phyloP scores from a whole-genome alignment of 768 basidiomycete species.

The Phlebiopsis flavidoalba region DNA sequence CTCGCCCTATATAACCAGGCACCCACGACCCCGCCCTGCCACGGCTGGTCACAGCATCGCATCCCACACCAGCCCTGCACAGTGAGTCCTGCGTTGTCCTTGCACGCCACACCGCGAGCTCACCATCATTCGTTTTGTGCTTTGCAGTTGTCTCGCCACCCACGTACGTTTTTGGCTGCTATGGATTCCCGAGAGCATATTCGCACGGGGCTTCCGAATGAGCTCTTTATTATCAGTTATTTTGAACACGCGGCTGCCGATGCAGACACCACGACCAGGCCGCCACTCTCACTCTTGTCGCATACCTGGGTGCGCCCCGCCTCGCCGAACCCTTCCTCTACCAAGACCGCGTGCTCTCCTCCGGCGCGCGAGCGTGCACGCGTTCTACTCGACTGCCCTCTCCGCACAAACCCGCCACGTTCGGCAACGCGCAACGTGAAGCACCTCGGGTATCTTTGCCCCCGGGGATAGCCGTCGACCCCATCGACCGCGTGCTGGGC shows the following conservation, averaged over 20 bases:
- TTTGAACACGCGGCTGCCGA: constrained; percentile 32
- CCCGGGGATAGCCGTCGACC: constrained; percentile 28
- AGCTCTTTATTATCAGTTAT: constrained; percentile 32
- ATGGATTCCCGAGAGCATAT: constrained; percentile 15
- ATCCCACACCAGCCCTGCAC: not conserved
- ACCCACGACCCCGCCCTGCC: not conserved
- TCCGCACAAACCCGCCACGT: constrained; percentile 20
- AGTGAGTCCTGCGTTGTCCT: not conserved
- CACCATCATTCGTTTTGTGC: too few relatives aligned
- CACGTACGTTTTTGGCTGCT: too few relatives aligned
- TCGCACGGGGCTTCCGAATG: constrained; percentile 27
- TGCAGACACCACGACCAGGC: constrained; percentile 22
- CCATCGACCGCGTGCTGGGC: constrained; percentile 27
- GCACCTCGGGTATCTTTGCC: constrained; percentile 32
- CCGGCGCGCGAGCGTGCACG: constrained; percentile 24
- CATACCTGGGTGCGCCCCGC: constrained; percentile 25
- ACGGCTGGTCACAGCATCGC: not conserved
- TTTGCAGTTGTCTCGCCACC: not conserved
- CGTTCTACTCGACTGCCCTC: constrained; percentile 27
- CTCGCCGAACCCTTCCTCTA: constrained; percentile 33
- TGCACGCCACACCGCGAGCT: constrained; percentile 28
- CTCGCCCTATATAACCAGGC: not conserved
- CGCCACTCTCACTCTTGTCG: constrained; percentile 31
- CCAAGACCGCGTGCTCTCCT: constrained; percentile 30
- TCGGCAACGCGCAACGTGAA: constrained; percentile 23